Evolutionary conservation across 2,329 filamentous ascomycete genomes (phyloP).

Genomic region (Setomelanomma holmii): DNA sequence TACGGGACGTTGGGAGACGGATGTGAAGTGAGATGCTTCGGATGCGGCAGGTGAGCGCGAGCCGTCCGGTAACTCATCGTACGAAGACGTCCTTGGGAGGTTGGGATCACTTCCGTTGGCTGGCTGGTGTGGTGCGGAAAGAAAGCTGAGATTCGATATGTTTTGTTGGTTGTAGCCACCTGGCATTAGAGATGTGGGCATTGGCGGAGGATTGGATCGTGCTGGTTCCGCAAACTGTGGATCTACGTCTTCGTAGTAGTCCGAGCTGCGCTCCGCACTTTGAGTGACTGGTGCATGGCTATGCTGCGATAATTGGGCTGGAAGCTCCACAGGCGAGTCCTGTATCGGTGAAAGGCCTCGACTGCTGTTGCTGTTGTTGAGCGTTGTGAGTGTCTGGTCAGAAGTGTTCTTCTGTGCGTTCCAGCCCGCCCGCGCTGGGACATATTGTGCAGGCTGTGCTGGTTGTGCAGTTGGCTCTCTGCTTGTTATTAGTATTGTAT

Average conservation of each 20-base stretch:
- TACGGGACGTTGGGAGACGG: constrained; percentile 83
- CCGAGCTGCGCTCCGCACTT: constrained; percentile 45
- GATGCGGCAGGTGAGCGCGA: constrained; percentile 74
- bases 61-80: constrained; percentile 70
- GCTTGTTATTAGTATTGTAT: constrained; percentile 22
- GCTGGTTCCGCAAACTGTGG: constrained; percentile 75
- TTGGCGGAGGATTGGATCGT: constrained; percentile 32
- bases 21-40: constrained; percentile 86
- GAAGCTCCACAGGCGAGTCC: constrained; percentile 46
- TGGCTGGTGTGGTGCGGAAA: constrained; percentile 22
- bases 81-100: constrained; percentile 56
- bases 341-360: constrained; percentile 50
- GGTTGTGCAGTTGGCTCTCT: constrained; percentile 40
- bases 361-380: constrained; percentile 36
- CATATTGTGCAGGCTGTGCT: constrained; percentile 45
- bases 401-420: constrained; percentile 35
- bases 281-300: constrained; percentile 12
- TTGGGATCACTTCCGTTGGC: constrained; percentile 36
- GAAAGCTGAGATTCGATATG: constrained; percentile 36
- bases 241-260: constrained; percentile 94
- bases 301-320: constrained; percentile 39
- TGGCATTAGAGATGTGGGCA: constrained; percentile 44
- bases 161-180: constrained; percentile 33
- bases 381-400: constrained; percentile 31
- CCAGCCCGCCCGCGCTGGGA: constrained; percentile 58